phyloP scores from a whole-genome alignment of 176 grass and related monocot species.

The Oryza australiensis region DNA sequence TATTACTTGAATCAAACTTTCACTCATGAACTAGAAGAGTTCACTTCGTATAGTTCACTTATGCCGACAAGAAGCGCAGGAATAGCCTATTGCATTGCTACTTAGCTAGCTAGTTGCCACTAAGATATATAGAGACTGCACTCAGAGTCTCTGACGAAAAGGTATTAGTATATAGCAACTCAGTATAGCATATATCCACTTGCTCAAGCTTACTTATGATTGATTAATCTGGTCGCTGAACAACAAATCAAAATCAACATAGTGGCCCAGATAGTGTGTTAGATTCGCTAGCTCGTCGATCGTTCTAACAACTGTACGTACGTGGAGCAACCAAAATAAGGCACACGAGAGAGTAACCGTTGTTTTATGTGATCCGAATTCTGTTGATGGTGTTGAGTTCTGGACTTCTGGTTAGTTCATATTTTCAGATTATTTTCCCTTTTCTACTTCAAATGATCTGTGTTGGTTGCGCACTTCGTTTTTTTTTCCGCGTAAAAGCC shows the following conservation, averaged over 20 bases:
- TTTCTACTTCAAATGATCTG: too few species aligned
- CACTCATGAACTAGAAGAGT: too few species aligned
- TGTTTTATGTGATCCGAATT: too few species aligned
- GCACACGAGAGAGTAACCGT: background rate
- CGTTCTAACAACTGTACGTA: background rate
- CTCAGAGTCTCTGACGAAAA: background rate
- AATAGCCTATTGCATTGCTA: background rate
- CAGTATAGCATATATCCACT: background rate
- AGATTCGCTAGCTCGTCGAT: background rate
- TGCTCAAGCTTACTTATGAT: background rate
- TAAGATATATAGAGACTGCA: background rate
- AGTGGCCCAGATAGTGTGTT: background rate
- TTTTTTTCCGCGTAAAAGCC: too few species aligned
- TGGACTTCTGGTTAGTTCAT: too few species aligned
- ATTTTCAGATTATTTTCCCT: too few species aligned
- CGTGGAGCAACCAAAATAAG: background rate
- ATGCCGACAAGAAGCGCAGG: background rate
- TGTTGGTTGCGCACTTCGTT: too few species aligned
- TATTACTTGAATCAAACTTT: too few species aligned
- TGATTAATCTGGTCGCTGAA: background rate
- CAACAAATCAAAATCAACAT: background rate
- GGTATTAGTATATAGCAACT: background rate
- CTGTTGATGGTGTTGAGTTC: too few species aligned
- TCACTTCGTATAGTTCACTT: background rate
- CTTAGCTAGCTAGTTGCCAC: background rate